Evolutionary conservation across 768 basidiomycete species (phyloP), one percentile per base, ranked within the genome.

Genomic region (Mycena belliarum): DNA sequence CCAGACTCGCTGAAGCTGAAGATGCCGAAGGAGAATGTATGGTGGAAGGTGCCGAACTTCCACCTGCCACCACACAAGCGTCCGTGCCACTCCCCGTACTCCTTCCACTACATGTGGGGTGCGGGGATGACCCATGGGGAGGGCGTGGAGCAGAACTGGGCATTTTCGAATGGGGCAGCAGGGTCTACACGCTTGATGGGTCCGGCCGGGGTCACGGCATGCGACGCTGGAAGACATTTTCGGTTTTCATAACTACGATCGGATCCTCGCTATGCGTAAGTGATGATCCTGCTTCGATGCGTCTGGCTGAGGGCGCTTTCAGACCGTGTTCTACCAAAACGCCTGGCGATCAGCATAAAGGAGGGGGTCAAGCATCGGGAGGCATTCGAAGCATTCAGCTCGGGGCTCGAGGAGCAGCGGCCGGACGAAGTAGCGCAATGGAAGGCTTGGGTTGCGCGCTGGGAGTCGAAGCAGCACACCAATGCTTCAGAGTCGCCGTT

Each of bases 21-120:
- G 32, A 4, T 59, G 25, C 9, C 35, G 24, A 25, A 21, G 2
- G 18, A 8, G 37, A 46, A 45, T 10, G 4, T 59, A 2, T 38
- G 51, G 35, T 52, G 43, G 42, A 50, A 45, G 16, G 46, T 75
- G 1, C 57, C 57, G 0, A 59, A 59, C 11, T 45, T 59, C 23
- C 57, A 59, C 32, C 41, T 59, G 8, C 42, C 40, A 6, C 15
- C 24, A 6, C 57, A 59, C 49, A 53, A 38, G n/a, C 5, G 5
- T 2, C 18, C n/a, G 6, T 59, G 58, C 32, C 58, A 59, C 9
- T n/a, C 42, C 5, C 52, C 52, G 3, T 55, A 20, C 21, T 55
- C 56, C 0, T 57, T 55, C 21, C 55, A 55, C 14, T 55, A 9
- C 5, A 55, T 49, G 55, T 42, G 12, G 37, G 47, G 47, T 18